Base-by-base conservation (phyloP, 2,329 filamentous ascomycete species). In the Xylariaceae sp. region DNA sequence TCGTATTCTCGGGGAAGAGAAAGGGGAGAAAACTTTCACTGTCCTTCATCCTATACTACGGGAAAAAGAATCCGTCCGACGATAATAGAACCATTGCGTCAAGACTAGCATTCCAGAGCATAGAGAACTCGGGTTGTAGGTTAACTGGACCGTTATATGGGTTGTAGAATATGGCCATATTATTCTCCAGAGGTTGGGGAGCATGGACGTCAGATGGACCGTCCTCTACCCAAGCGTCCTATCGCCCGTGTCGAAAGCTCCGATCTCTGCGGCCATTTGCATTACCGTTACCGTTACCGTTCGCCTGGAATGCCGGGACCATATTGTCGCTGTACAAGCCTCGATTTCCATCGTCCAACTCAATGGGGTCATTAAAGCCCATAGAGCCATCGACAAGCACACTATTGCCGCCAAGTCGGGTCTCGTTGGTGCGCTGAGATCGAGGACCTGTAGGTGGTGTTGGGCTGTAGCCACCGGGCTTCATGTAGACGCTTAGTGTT, bases 401-500 rank as follows among this genome's bases (percentile, higher is more conserved):
- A 50, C 73, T 74, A 46, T 74, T 70, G 16, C 63, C 60, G 24
- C 55, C 58, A 7, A 61, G 53, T 29, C 69, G 70, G 33, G 69
- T 60, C 57, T 70, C 66, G 23, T 64, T 56, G 13, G 66, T 35
- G 61, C 70, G 60, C 45, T 72, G 47, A 60, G 67, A 55, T 64
- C 70, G 67, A 65, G 72, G 63, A 60, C 64, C 55, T 65, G 61
- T 66, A 18, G 62, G 64, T 21, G 57, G 69, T 58, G 57, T 70
- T 59, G 58, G n/a, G n/a, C n/a, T 27, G 55, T 74, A 53, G 47
- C 59, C 75, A 55, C 79, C 79, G 3, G 81, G 73, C 69, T 89
- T 90, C 70, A 84, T 75, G 69, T 88, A 92, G 32, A 93, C 87
- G 67, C 88, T 83, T 49, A 93, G 80, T 13, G 88, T 73, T 60